Evolutionary conservation across 2,329 filamentous ascomycete species (phyloP).

Genomic region (Pestalotiopsis sp.): DNA sequence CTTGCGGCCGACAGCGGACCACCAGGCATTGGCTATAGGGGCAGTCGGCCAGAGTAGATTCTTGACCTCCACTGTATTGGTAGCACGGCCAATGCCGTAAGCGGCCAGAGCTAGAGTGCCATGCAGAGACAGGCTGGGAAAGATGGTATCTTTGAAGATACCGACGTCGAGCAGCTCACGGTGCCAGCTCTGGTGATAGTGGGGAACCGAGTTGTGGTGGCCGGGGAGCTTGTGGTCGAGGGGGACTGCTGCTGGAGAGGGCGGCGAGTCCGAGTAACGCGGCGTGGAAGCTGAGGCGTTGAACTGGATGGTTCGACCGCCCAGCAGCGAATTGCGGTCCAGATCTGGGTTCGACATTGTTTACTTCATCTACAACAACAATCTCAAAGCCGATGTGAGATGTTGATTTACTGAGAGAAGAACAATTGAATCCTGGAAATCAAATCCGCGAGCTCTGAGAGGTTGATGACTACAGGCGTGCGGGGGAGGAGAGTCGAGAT

Average conservation of each 20-base stretch:
- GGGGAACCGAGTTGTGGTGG: constrained; percentile 8
- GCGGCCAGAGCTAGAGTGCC: constrained; percentile 33
- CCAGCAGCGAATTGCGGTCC: constrained; percentile 7
- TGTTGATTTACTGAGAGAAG: background rate
- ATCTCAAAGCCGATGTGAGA: background rate
- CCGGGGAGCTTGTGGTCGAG: background rate
- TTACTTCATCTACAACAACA: background rate
- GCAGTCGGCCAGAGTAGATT: constrained; percentile 61
- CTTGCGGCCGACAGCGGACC: constrained; percentile 58
- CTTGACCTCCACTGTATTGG: constrained; percentile 60
- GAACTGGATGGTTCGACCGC: constrained; percentile 12
- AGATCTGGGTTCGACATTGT: constrained; percentile 14
- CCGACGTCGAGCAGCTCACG: constrained; percentile 18
- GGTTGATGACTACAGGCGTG: background rate
- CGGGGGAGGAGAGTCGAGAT: background rate
- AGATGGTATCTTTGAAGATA: constrained; percentile 18
- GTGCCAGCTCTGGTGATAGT: constrained; percentile 12
- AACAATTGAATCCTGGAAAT: constrained; percentile 1
- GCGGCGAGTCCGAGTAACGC: background rate
- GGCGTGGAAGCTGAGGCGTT: constrained; percentile 9
- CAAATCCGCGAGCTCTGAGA: constrained; percentile 7
- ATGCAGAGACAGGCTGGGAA: constrained; percentile 16
- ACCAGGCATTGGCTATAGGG: constrained; percentile 62
- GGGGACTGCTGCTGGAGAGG: background rate
- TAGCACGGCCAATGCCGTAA: constrained; percentile 53